Base-by-base conservation (phyloP, 2,329 filamentous ascomycete genomes). In the Penicillium aurantiogriseum region DNA sequence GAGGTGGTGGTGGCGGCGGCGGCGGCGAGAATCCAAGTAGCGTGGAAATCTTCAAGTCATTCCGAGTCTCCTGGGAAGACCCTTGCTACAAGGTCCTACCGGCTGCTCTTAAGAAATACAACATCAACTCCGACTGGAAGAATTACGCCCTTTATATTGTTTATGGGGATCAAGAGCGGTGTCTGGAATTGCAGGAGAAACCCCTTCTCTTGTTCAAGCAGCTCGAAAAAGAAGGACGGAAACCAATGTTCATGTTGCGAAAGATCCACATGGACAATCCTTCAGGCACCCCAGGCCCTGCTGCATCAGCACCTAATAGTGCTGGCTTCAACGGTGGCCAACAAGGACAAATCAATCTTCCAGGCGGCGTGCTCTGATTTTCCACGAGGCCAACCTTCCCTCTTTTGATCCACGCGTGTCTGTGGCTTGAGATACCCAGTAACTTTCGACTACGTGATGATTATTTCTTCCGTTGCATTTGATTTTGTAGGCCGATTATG, bases 191-290 rank as follows among this genome's bases (percentile, higher is more conserved):
- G 64, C 89, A 97, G 57, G 94, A 99, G 77, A 93, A 95, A 69
- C 94, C 94, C 10, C 79, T 99, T 57, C 95, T 97, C 61, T 77
- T 99, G 61, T 99, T 99, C 79, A 99, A 99, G 78, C 92, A 97
- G 73, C 80, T 99, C 56, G 92, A 97, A 72, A 92, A 92, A 74
- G 94, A 97, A 78, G 94, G 94, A 46, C 89, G 95, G 77, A 99
- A 97, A 74, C 94, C 94, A 23, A 97, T 97, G 94, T 99, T 99
- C 71, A 99, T 99, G 94, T 80, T 99, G 56, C 81, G 94, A 53
- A 83, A 87, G 64, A 83, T 84, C n/a, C 82, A 83, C 53, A 76
- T 80, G 10, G 65, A 64, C 33, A 67, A 63, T 53, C 64, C 66
- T 31, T 60, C 66, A 51, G 48, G 59, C n/a, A 62, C 57, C 51